Percentiles rank a stretch among this genome's conserved stretches.
Evolutionary conservation across 139 green algal species (phyloP).

Genomic region (Auxenochlorella pyrenoidosa): DNA sequence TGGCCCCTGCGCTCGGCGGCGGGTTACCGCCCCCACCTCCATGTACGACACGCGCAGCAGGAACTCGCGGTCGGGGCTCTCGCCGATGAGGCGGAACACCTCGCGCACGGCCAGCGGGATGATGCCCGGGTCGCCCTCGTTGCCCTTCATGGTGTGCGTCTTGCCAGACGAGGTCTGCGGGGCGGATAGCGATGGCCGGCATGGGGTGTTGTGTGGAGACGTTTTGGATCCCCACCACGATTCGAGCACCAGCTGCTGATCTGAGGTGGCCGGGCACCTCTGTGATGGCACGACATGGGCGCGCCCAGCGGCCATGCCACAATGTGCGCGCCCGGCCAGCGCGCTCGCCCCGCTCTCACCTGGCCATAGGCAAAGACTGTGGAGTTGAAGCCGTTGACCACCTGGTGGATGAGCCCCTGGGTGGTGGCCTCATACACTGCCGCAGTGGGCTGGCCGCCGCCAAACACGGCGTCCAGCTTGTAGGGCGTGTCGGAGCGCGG

Average conservation of each 20-base stretch:
- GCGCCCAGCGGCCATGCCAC: neutral
- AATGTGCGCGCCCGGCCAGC: no score
- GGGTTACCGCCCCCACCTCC: constrained; percentile 83
- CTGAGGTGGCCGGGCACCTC: no score
- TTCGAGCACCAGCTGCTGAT: no score
- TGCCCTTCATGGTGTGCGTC: constrained; percentile 96
- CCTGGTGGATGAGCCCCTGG: constrained; percentile 30
- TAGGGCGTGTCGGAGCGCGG: constrained; percentile 62
- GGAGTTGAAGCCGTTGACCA: constrained; percentile 76
- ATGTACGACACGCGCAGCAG: constrained; percentile 97
- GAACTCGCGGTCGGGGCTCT: constrained; percentile 82
- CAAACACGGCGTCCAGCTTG: constrained; percentile 84
- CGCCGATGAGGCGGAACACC: constrained; percentile 82
- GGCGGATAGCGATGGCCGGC: no score
- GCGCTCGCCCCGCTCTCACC: no score
- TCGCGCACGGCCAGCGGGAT: constrained; percentile 71
- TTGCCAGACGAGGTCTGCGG: constrained; percentile 92
- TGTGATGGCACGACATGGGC: no score
- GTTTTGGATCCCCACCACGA: no score
- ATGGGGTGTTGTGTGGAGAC: no score
- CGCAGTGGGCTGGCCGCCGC: constrained; percentile 53
- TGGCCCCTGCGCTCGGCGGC: no score
- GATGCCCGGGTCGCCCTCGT: constrained; percentile 74
- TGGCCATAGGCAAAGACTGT: constrained; percentile 98
- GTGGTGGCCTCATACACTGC: constrained; percentile 1